Evolutionary conservation across 2,329 filamentous ascomycete species (phyloP), one percentile per base, ranked within the genome.

Genomic region (Penicillium sp.): DNA sequence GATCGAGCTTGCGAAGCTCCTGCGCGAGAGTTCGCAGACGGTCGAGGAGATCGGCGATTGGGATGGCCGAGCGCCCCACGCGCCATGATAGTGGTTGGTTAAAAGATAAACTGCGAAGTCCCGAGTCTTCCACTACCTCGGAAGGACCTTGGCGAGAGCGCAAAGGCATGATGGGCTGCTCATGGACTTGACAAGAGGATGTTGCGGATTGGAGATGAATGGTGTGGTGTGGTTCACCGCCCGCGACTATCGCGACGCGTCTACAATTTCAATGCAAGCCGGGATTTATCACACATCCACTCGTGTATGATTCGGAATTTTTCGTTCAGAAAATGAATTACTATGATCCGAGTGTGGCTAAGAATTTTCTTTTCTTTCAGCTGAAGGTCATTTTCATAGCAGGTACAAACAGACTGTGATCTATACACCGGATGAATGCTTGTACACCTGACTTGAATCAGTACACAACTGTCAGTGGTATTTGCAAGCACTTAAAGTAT

Each of bases 81-180:
- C 89, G 89, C 90, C 94, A 97, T 70, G 91, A 90, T 53, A 99
- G 80, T 59, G 90, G 81, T 69, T 97, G 87, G 67, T 92, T 85
- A 81, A 97, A 97, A 63, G 85, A 79, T 45, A 99, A 83, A 47
- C 62, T 67, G 40, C 62, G 69, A 58, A 76, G 67, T 38, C 65
- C 68, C 50, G 67, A 61, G n/a, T 73, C 72, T 56, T 72, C 70
- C 60, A 72, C 71, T 41, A 66, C 61, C 57, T 69, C 61, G 51
- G 66, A 61, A 61, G 64, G 68, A 58, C 64, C 64, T 66, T 71
- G 68, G 61, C 74, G 72, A 67, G 70, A 74, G 71, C 74, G 74
- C 71, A 73, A 67, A 64, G 72, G 73, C 74, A 76, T 76, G 56
- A 64, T 75, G 63, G 46, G 31, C 57, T 61, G 63, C 62, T 62